Evolutionary conservation across 1,139 yeast genomes (phyloP).

Genomic region (Taiozyma sp.): DNA sequence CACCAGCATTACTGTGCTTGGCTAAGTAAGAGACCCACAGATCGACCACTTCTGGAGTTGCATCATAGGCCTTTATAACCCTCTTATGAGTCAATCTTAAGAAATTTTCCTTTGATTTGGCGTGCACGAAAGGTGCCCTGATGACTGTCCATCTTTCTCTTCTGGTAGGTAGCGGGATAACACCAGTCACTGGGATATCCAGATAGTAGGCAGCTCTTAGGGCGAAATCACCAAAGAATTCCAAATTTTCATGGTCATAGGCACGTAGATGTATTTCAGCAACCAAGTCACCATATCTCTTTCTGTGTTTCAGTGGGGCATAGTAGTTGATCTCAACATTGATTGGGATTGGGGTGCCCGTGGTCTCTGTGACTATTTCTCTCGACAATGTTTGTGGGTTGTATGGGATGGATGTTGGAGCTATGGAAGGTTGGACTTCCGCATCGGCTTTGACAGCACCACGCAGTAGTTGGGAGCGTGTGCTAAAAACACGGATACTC

Average conservation of each 20-base stretch:
- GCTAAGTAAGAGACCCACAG: conserved; percentile 75
- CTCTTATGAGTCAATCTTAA: conserved; percentile 83
- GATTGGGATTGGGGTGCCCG: conserved; percentile 65
- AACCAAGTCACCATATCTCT: conserved; percentile 66
- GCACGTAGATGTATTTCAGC: conserved; percentile 73
- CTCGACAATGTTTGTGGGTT: conserved; percentile 24
- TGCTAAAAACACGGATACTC: conserved; percentile 5
- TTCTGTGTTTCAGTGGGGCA: conserved; percentile 70
- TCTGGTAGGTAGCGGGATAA: conserved; percentile 61
- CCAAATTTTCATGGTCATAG: conserved; percentile 64
- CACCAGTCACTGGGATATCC: conserved; percentile 77
- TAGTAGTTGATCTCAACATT: conserved; percentile 80
- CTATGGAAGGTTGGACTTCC: conserved; percentile 3
- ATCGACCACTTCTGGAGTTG: conserved; percentile 82
- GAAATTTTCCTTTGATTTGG: conserved; percentile 92
- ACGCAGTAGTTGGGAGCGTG: conserved; percentile 10
- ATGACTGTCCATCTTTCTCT: conserved; percentile 93
- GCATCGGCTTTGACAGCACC: conserved; percentile 10
- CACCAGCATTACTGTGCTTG: conserved; percentile 76
- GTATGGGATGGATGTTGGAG: conserved; percentile 13
- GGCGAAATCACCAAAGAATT: conserved; percentile 80
- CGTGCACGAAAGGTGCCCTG: conserved; percentile 90
- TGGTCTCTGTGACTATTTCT: conserved; percentile 18
- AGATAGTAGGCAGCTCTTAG: conserved; percentile 86
- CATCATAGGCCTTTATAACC: conserved; percentile 71